Evolutionary conservation across 441 rosid genomes (phyloP).

Genomic region (Populus trichocarpa): DNA sequence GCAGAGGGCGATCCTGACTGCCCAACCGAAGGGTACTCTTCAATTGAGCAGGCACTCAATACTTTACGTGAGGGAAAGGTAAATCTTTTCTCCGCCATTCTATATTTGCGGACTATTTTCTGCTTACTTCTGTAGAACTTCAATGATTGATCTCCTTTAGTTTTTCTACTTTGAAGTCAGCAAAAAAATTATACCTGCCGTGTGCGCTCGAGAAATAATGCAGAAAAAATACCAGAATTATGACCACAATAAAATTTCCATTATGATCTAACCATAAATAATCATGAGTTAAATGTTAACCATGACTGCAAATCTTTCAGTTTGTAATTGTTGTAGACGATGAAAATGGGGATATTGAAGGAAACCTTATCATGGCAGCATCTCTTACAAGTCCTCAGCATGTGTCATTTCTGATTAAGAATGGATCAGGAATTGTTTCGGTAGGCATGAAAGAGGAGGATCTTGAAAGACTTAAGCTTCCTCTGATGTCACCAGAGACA

Average conservation of each 20-base stretch:
- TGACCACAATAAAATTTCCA: neutral
- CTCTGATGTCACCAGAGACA: conserved; percentile 72
- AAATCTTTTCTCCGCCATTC: no score
- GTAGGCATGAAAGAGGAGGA: conserved; percentile 77
- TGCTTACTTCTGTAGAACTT: neutral
- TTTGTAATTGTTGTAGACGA: conserved; percentile 87
- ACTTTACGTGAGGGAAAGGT: conserved; percentile 65
- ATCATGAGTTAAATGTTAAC: conserved; percentile 12
- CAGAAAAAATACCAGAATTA: neutral
- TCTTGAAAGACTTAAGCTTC: conserved; percentile 70
- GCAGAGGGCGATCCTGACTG: conserved; percentile 94
- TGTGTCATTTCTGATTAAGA: conserved; percentile 58
- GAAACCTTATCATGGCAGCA: conserved; percentile 78
- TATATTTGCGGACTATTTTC: neutral
- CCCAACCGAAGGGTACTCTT: conserved; percentile 72
- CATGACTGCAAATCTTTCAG: conserved; percentile 33
- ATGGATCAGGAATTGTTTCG: conserved; percentile 79
- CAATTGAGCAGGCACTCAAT: conserved; percentile 58
- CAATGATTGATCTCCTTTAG: neutral
- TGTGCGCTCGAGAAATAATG: neutral
- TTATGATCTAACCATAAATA: neutral
- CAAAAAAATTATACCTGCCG: neutral
- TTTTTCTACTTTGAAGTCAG: neutral
- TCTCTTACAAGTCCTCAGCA: conserved; percentile 44
- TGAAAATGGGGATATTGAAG: conserved; percentile 70